Conservation (phyloP, 2,329 filamentous ascomycete genomes). For the Geosmithia flava region DNA sequence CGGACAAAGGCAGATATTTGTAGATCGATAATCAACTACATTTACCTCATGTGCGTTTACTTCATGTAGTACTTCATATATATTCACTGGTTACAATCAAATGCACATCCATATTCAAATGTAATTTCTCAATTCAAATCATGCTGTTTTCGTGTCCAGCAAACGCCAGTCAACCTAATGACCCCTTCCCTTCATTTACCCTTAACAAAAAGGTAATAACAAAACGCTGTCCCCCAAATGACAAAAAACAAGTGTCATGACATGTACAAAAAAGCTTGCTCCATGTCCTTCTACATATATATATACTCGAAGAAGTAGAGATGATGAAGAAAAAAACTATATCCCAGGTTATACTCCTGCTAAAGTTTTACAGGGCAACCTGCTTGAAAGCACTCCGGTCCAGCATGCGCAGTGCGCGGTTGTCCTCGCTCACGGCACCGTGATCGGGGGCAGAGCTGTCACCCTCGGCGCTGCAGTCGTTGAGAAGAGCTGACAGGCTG, state of each 20-base stretch:
- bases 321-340: not conserved
- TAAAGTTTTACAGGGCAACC: conserved; percentile 9
- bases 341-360: not conserved
- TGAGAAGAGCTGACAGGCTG: conserved; percentile 34
- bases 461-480: conserved; percentile 28
- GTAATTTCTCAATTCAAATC: not conserved
- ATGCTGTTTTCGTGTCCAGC: not conserved
- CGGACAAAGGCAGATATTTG: no score
- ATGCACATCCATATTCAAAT: no score
- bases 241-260: no score
- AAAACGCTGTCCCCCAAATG: no score
- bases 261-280: no score
- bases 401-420: conserved; percentile 51
- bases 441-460: conserved; percentile 10
- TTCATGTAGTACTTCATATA: no score
- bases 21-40: no score
- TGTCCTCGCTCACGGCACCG: conserved; percentile 47
- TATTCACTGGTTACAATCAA: no score
- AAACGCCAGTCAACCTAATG: not conserved
- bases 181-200: no score
- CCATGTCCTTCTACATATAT: not conserved
- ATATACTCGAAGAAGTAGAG: not conserved
- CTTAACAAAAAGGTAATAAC: no score
- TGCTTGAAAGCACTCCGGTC: conserved; percentile 30
- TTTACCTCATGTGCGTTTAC: no score